A percentile compares a stretch with the other conserved stretches of the same genome.
phyloP scores from a whole-genome alignment of 164 flowering plant species.

The Cinnamomum chago region DNA sequence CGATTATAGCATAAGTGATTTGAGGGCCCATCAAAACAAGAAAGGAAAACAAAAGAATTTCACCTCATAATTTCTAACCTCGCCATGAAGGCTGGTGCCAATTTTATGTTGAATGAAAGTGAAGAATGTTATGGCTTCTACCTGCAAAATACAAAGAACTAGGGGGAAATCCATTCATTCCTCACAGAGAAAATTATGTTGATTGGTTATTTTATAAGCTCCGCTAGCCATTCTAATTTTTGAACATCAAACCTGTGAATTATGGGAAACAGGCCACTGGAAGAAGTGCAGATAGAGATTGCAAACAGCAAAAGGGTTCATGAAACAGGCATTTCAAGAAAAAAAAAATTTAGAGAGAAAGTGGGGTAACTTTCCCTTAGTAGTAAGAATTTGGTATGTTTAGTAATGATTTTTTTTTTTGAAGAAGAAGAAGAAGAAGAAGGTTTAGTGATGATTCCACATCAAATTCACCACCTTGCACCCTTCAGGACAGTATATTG shows the following conservation, averaged over 20 bases:
- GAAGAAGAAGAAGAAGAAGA: too few species aligned
- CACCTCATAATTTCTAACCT: too few species aligned
- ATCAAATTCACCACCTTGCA: not conserved
- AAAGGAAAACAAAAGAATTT: too few species aligned
- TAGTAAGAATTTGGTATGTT: not conserved
- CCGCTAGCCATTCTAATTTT: not conserved
- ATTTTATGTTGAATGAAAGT: too few species aligned
- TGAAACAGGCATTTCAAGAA: not conserved
- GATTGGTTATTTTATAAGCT: not conserved
- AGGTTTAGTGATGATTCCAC: not conserved
- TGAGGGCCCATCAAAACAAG: too few species aligned
- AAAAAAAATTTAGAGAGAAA: not conserved
- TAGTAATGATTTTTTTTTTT: not conserved
- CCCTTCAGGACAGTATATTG: not conserved
- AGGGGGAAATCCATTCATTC: too few species aligned
- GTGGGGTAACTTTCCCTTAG: not conserved
- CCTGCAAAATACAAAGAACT: too few species aligned
- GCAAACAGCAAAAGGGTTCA: not conserved
- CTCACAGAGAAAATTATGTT: too few species aligned
- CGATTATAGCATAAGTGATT: too few species aligned
- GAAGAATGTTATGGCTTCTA: too few species aligned
- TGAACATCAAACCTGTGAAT: not conserved
- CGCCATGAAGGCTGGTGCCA: too few species aligned
- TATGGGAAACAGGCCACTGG: not conserved
- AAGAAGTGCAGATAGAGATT: not conserved